Base-by-base conservation (phyloP, 352 stramenopile genomes). In the Halophytophthora polymorphica region DNA sequence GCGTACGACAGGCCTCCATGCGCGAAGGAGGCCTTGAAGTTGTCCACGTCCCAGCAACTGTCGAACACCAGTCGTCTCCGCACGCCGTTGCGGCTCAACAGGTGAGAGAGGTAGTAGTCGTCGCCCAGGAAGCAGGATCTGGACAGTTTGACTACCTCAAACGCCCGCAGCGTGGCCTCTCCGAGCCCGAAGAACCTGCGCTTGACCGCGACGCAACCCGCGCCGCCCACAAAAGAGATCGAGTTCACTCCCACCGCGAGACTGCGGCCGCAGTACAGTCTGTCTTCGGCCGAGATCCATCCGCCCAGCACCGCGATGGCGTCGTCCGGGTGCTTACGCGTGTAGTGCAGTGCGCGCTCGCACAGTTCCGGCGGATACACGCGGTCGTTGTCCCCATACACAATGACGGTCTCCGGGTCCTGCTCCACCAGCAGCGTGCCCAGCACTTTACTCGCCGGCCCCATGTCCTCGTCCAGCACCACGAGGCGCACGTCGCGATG, bases 211-310 rank as follows among this genome's bases (percentile, higher is more conserved):
- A 84, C 70, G 2, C 64, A 69, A 12, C 73, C 69, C 1, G 73
- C 73, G n/a, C 69, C 73, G n/a, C 69, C 73, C 13, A 83, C 67
- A 23, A 83, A 83, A 29, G 69, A 81, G 3, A 83, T 67, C 13
- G 64, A 65, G 50, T 80, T 83, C 14, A 77, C 56, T 2, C 73
- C 73, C 11, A 83, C 52, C 17, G 66, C 67, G 4, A 80, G 57
- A 33, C 69, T 81, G 12, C 69, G 69, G 22, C 73, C 73, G 28
- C 73, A 83, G 39, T 83, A 83, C 28, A 83, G 35, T 38, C 57
- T 14, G 52, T 83, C 64, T 45, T 83, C 66, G 2, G 64, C 58
- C 6, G 62, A 71, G 33, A 83, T 83, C 69, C 69, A 81, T 1
- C 73, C 73, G 3, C 73, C 69, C 2, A 81, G 38, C 35, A 83